Evolutionary conservation across 768 basidiomycete genomes (phyloP).

Genomic region (Leccinum variicolor): DNA sequence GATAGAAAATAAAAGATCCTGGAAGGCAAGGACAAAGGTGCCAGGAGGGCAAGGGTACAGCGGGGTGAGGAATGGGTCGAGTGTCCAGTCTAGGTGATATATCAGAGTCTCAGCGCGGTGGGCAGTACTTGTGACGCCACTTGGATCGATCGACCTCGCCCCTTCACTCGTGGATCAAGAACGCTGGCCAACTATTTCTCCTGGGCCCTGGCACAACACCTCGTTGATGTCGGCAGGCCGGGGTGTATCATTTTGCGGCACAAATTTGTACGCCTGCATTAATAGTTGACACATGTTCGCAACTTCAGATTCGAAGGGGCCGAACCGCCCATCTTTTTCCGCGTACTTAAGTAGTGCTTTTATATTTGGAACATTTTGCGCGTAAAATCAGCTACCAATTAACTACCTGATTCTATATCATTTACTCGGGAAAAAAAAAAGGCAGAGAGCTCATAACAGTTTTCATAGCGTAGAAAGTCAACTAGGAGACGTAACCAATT

Average conservation of each 20-base stretch:
- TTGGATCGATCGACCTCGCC: constrained; percentile 11
- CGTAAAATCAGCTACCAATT: neutral
- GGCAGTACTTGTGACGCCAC: neutral
- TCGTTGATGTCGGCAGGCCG: constrained; percentile 15
- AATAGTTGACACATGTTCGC: neutral
- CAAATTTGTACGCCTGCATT: neutral
- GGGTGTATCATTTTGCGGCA: constrained; percentile 1
- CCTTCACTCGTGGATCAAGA: neutral
- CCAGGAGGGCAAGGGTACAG: neutral
- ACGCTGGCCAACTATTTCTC: neutral
- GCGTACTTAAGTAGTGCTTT: no score
- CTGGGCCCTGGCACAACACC: constrained; percentile 5
- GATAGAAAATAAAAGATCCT: neutral
- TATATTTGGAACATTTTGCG: no score
- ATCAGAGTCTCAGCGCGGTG: neutral
- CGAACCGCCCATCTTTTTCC: no score
- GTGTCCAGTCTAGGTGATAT: constrained; percentile 7
- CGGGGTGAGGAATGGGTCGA: neutral
- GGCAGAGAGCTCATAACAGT: neutral
- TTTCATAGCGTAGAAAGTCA: neutral
- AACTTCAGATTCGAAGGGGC: neutral
- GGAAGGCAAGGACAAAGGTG: neutral
- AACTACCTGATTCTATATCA: neutral
- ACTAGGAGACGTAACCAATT: neutral
- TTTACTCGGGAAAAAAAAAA: neutral